These are phyloP conservation scores for Ogataea wickerhamii DNA, from an alignment of 805 yeast species.

Conservation along the genomic window DNA sequence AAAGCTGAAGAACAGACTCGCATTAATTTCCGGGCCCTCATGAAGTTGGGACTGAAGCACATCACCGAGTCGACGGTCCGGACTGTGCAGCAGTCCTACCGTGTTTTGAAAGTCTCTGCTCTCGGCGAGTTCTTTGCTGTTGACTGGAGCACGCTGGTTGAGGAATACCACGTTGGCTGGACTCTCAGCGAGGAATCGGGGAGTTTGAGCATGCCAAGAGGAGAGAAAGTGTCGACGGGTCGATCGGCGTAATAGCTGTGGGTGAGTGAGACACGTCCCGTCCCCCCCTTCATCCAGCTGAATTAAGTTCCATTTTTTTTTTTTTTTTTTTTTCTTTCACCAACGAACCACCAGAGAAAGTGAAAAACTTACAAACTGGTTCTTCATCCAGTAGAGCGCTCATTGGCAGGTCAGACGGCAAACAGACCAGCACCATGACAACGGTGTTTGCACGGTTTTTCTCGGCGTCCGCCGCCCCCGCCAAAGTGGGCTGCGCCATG, in stretches of 20 bases:
- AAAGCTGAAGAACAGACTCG: constrained; percentile 9
- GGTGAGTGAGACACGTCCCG: too few species aligned
- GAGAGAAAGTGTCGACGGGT: too few species aligned
- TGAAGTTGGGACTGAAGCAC: constrained; percentile 39
- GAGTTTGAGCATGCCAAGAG: constrained; percentile 29
- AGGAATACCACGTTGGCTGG: constrained; percentile 32
- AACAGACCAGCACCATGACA: too few species aligned
- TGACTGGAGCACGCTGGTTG: constrained; percentile 23
- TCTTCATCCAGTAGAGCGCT: too few species aligned
- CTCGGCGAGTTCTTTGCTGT: constrained; percentile 34
- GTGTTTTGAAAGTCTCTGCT: constrained; percentile 27
- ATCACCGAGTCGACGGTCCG: constrained; percentile 34
- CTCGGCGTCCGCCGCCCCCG: constrained; percentile 26
- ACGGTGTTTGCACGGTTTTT: neutral
- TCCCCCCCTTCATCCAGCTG: too few species aligned
- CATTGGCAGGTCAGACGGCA: too few species aligned
- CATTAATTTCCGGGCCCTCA: constrained; percentile 26
- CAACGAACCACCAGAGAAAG: too few species aligned
- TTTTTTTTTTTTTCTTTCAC: too few species aligned
- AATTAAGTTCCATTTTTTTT: too few species aligned
- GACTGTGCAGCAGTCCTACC: constrained; percentile 39
- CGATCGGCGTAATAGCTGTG: too few species aligned
- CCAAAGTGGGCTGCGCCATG: constrained; percentile 60
- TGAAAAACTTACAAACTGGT: too few species aligned
- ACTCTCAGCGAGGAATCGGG: constrained; percentile 26